Conservation (phyloP, 108 stramenopile genomes). For the Fragilariopsis cylindrus region DNA sequence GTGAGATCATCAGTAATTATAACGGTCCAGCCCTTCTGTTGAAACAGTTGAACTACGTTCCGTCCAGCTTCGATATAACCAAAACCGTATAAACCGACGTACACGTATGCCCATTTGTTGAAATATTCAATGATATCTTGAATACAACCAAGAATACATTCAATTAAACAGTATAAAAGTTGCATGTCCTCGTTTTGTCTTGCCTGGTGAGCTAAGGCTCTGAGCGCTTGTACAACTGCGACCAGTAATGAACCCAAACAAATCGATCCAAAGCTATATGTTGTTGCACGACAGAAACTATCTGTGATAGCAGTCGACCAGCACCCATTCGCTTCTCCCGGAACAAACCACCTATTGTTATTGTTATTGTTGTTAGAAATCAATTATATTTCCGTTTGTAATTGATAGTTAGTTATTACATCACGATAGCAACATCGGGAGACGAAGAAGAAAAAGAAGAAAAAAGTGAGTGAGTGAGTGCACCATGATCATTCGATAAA, state of each 20-base stretch:
- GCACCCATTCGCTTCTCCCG: constrained; percentile 60
- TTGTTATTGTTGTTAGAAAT: too few relatives aligned
- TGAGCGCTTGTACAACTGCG: constrained; percentile 78
- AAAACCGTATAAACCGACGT: constrained; percentile 87
- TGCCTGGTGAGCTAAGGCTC: constrained; percentile 52
- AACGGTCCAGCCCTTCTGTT: constrained; percentile 73
- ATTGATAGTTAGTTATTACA: too few relatives aligned
- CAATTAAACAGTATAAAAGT: constrained; percentile 69
- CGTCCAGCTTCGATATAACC: constrained; percentile 73
- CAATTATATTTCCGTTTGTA: too few relatives aligned
- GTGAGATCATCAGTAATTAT: constrained; percentile 78
- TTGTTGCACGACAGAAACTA: constrained; percentile 63
- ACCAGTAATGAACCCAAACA: constrained; percentile 87
- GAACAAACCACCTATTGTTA: constrained; percentile 71
- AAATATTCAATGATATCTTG: constrained; percentile 70
- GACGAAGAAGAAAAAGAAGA: background rate
- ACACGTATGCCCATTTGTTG: constrained; percentile 83
- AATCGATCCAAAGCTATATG: constrained; percentile 69
- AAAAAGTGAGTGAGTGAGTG: background rate
- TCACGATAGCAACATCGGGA: background rate
- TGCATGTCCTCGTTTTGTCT: constrained; percentile 47
- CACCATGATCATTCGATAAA: background rate
- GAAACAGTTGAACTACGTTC: constrained; percentile 69
- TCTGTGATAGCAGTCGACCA: constrained; percentile 60
- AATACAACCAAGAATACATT: constrained; percentile 66